Conservation (phyloP, 306 rosid genomes). For the Trifolium repens region DNA sequence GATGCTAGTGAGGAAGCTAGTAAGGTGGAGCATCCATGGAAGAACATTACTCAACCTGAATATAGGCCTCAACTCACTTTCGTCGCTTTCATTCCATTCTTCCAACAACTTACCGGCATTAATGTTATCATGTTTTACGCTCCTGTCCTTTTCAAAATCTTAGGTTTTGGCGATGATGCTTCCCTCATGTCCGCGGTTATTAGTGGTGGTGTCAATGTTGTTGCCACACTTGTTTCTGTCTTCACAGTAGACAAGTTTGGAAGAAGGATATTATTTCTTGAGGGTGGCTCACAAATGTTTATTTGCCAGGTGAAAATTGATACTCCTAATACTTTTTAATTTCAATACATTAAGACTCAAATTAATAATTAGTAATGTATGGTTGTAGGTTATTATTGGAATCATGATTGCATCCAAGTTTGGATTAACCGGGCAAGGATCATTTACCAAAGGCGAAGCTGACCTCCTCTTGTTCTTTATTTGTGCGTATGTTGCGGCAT, state of each 20-base stretch:
- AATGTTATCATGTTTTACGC: slow-evolving; percentile 38
- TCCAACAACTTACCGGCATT: slow-evolving; percentile 32
- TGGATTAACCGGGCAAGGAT: slow-evolving; percentile 56
- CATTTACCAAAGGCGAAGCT: slow-evolving; percentile 35
- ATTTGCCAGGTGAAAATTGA: slow-evolving; percentile 11
- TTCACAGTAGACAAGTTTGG: slow-evolving; percentile 20
- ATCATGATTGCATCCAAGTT: slow-evolving; percentile 41
- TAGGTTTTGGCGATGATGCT: slow-evolving; percentile 29
- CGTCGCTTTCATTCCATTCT: not conserved
- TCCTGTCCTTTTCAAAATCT: slow-evolving; percentile 7
- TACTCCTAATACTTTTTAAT: not conserved
- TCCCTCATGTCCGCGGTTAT: slow-evolving; percentile 28
- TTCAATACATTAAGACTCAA: not conserved
- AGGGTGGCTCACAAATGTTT: slow-evolving; percentile 32
- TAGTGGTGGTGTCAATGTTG: slow-evolving; percentile 3
- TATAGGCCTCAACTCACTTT: slow-evolving; percentile 35
- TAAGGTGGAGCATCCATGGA: slow-evolving; percentile 25
- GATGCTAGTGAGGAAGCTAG: slow-evolving; percentile 21
- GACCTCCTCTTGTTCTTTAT: slow-evolving; percentile 49
- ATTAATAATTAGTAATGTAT: not conserved
- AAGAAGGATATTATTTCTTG: slow-evolving; percentile 16
- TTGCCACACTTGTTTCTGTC: slow-evolving; percentile 29
- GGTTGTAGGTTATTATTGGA: slow-evolving; percentile 42
- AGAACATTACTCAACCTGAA: not conserved
- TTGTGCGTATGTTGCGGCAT: slow-evolving; percentile 66